Percentiles rank a stretch among this genome's conserved stretches.
phyloP scores from a whole-genome alignment of 345 rosid species.

The Passiflora organensis region DNA sequence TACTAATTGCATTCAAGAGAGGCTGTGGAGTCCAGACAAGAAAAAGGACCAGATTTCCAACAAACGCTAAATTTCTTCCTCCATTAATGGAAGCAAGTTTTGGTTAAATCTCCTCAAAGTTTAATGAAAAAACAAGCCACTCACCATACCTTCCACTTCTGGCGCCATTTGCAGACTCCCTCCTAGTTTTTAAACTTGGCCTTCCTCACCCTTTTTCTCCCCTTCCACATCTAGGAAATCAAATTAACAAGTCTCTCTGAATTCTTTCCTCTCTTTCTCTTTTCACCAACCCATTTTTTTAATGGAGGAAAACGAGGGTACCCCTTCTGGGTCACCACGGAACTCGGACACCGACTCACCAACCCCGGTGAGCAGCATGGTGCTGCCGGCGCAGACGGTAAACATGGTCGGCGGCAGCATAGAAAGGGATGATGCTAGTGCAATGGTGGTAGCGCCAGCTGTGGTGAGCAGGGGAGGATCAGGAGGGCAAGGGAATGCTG shows the following conservation, averaged over 20 bases:
- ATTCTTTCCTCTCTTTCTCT: not conserved
- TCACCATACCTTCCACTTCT: constrained; percentile 16
- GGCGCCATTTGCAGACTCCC: constrained; percentile 36
- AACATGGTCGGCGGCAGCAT: constrained; percentile 1
- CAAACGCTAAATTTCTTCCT: constrained; percentile 1
- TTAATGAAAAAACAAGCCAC: constrained; percentile 2
- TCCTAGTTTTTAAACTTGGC: constrained; percentile 23
- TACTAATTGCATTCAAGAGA: constrained; percentile 6
- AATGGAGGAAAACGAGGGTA: constrained; percentile 46
- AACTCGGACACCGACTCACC: constrained; percentile 46
- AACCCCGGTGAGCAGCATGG: constrained; percentile 24
- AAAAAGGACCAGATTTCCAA: constrained; percentile 8
- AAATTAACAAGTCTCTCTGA: not conserved
- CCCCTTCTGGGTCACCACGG: constrained; percentile 28
- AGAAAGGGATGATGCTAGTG: constrained; percentile 3
- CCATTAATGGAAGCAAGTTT: constrained; percentile 21
- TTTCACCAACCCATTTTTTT: not conserved
- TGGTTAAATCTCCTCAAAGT: constrained; percentile 19
- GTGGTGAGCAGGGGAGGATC: not conserved
- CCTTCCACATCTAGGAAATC: not conserved
- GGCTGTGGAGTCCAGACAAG: constrained; percentile 16
- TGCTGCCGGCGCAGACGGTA: constrained; percentile 9
- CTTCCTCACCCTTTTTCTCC: not conserved
- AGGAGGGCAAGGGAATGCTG: constrained; percentile 2
- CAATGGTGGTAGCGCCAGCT: not conserved